phyloP scores from a whole-genome alignment of 805 yeast genomes.

The Dipodascus albidus region DNA sequence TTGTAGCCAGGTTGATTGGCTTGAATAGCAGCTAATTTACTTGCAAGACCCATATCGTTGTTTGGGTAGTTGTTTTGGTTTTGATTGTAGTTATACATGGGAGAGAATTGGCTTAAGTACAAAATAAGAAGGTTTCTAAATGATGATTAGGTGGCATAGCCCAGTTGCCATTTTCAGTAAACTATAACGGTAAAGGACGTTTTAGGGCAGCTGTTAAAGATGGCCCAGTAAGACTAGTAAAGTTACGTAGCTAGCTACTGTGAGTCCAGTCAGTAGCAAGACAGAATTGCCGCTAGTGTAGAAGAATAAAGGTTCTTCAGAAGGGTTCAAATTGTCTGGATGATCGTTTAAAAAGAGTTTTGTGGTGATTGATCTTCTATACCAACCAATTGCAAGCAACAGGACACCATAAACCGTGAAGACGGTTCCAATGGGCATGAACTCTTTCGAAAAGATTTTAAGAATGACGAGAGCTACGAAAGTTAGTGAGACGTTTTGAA shows the following conservation, averaged over 20 bases:
- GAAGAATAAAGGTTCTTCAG: slow-evolving; percentile 25
- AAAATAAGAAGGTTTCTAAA: background rate
- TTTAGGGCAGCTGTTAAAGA: background rate
- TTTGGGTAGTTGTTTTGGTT: too few species aligned
- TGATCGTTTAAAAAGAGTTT: slow-evolving; percentile 28
- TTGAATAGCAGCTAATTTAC: slow-evolving; percentile 18
- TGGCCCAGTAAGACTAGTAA: slow-evolving; percentile 36
- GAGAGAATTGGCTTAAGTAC: background rate
- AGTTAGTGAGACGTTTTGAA: background rate
- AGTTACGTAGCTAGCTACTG: slow-evolving; percentile 39
- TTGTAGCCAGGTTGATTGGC: slow-evolving; percentile 4
- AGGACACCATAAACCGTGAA: slow-evolving; percentile 39
- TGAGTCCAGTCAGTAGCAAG: slow-evolving; percentile 37
- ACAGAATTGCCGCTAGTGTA: slow-evolving; percentile 55
- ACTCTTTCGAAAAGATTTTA: slow-evolving; percentile 52
- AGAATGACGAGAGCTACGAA: slow-evolving; percentile 40
- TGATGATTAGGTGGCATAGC: background rate
- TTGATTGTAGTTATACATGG: too few species aligned
- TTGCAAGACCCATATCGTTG: slow-evolving; percentile 25
- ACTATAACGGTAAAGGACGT: background rate
- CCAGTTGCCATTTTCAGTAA: background rate
- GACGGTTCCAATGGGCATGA: slow-evolving; percentile 54
- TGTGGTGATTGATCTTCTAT: slow-evolving; percentile 21
- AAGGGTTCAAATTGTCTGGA: slow-evolving; percentile 23
- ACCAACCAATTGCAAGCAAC: slow-evolving; percentile 30